Conservation (phyloP, 2,329 filamentous ascomycete genomes). For the Tolypocladium amazonense region DNA sequence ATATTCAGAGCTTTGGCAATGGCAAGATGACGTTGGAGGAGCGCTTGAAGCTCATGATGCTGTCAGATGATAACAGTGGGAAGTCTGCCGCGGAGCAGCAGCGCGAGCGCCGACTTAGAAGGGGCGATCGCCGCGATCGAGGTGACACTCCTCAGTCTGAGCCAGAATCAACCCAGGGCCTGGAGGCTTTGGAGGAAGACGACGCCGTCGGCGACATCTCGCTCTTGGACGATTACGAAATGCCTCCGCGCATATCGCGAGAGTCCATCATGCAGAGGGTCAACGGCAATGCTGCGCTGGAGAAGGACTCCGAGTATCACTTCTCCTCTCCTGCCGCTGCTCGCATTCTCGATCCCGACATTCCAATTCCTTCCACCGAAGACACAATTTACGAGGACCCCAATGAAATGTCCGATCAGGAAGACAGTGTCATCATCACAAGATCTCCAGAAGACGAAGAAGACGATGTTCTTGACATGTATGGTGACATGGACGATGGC, state of each 20-base stretch:
- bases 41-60: constrained; percentile 78
- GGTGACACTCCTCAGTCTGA: constrained; percentile 32
- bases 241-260: constrained; percentile 73
- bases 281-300: constrained; percentile 50
- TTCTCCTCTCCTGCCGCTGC: constrained; percentile 52
- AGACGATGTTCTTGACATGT: constrained; percentile 57
- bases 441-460: constrained; percentile 50
- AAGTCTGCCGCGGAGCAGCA: constrained; percentile 55
- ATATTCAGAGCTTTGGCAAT: constrained; percentile 66
- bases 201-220: constrained; percentile 51
- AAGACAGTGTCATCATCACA: constrained; percentile 56
- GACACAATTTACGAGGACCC: constrained; percentile 49
- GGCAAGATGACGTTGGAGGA: constrained; percentile 78
- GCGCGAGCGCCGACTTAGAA: constrained; percentile 57
- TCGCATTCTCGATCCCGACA: constrained; percentile 64
- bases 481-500: constrained; percentile 53
- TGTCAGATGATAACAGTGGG: constrained; percentile 52
- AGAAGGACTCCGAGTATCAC: constrained; percentile 51
- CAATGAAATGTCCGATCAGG: constrained; percentile 36
- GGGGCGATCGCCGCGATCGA: constrained; percentile 43
- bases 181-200: constrained; percentile 41
- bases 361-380: constrained; percentile 82
- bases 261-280: constrained; percentile 89
- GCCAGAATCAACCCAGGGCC: constrained; percentile 20
- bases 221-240: constrained; percentile 50